phyloP scores from a whole-genome alignment of 176 grass and related monocot genomes.

The Zizania latifolia region DNA sequence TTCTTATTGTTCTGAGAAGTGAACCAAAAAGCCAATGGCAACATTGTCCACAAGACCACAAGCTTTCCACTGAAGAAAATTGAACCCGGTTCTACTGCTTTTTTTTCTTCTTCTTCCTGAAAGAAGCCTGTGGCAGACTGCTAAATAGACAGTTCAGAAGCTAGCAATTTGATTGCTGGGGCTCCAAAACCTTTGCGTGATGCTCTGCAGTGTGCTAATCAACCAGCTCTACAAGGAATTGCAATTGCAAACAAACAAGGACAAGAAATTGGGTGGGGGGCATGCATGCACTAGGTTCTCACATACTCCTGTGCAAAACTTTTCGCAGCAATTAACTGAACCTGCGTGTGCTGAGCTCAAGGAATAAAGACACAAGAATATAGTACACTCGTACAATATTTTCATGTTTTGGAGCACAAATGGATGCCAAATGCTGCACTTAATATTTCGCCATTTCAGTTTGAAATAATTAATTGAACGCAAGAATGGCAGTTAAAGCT shows the following conservation, averaged over 20 bases:
- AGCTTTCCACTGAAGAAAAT: neutral
- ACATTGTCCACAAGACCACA: slow-evolving; percentile 35
- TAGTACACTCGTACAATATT: neutral
- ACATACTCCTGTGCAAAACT: too few relatives aligned
- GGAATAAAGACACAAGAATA: neutral
- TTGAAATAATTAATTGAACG: neutral
- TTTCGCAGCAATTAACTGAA: too few relatives aligned
- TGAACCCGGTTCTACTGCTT: neutral
- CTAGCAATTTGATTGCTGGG: slow-evolving; percentile 29
- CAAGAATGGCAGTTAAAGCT: neutral
- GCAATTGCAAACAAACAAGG: slow-evolving; percentile 38
- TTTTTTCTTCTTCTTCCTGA: too few relatives aligned
- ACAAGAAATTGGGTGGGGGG: slow-evolving; percentile 59
- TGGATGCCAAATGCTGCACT: neutral
- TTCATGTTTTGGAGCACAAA: neutral
- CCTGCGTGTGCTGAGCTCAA: too few relatives aligned
- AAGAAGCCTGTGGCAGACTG: too few relatives aligned
- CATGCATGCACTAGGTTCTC: too few relatives aligned
- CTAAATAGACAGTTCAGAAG: neutral
- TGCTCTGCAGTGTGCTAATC: slow-evolving; percentile 37
- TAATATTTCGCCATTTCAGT: neutral
- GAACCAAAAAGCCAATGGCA: slow-evolving; percentile 8
- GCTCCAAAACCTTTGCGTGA: slow-evolving; percentile 48
- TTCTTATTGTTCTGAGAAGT: neutral
- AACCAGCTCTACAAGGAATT: slow-evolving; percentile 38